Conservation (phyloP, 75 land plant genomes). For the Adiantum capillusveneris region DNA sequence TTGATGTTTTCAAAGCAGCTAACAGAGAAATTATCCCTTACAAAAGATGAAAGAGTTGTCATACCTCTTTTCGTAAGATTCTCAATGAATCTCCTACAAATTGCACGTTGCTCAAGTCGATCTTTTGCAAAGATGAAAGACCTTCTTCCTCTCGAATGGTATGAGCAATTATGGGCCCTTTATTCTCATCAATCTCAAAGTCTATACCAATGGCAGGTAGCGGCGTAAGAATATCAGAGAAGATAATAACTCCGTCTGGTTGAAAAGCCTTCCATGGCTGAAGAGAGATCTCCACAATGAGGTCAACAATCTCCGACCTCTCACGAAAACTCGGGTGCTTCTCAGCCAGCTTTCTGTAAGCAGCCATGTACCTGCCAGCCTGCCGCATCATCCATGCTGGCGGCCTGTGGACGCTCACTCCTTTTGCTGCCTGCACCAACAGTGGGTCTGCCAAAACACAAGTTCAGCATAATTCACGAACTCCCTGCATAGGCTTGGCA, state of each 20-base stretch:
- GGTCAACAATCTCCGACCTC: constrained; percentile 93
- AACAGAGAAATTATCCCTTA: too few relatives aligned
- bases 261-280: constrained; percentile 97
- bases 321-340: constrained; percentile 88
- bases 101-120: constrained; percentile 69
- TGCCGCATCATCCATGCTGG: constrained; percentile 99
- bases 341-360: constrained; percentile 90
- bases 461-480: too few relatives aligned
- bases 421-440: constrained; percentile 82
- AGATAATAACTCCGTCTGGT: constrained; percentile 96
- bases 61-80: constrained; percentile 78
- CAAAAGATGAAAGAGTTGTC: neutral
- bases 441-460: constrained; percentile 70
- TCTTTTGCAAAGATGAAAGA: constrained; percentile 56
- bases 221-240: constrained; percentile 97
- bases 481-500: too few relatives aligned
- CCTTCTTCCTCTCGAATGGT: constrained; percentile 72
- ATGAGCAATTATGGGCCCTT: constrained; percentile 73
- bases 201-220: constrained; percentile 93
- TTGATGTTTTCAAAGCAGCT: too few relatives aligned
- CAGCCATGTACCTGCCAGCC: constrained; percentile 98
- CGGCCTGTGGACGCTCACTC: constrained; percentile 58
- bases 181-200: constrained; percentile 87
- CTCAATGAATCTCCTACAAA: constrained; percentile 94
- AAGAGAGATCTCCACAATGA: constrained; percentile 96